Evolutionary conservation across 495 filamentous ascomycete species (phyloP), one percentile per base, ranked within the genome.

Genomic region (Aspergillus leporis): DNA sequence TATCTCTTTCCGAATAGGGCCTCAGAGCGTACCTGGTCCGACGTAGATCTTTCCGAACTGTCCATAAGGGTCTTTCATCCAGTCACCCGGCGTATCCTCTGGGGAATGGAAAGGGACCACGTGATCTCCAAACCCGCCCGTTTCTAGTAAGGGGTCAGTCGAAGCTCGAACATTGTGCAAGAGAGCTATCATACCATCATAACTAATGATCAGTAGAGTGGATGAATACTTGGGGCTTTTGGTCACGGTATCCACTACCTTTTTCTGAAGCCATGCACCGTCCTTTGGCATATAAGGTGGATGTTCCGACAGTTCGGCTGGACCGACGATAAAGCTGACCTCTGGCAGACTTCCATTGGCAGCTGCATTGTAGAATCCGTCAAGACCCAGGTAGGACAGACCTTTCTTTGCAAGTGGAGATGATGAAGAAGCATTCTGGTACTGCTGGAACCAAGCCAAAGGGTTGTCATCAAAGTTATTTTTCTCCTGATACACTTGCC

Each of bases 401-500:
- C 81, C 81, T n/a, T 75, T 72, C 16, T 79, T 60, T 25, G 68
- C 68, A 0, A 83, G 70, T 13, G 68, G 63, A 13, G 75, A 77
- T 7, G 62, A 55, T 8, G 64, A 60, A 1, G 61, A 32, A 0
- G 79, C 80, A 0, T 74, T 70, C 58, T 83, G 81, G 66, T 69
- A 83, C 61, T 83, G 81, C n/a, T 73, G 28, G 59, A 85, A 85
- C 78, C 79, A 80, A 25, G 79, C 76, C 13, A 81, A 61, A 8
- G 81, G 77, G 59, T 83, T 83, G 56, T 83, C 81, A 47, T 83
- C 82, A 45, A 83, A 83, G 65, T 83, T 83, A 65, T 85, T 73
- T 1, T 56, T 72, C 56, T 82, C 77, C 60, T 84, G 82, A 57
- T 74, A 84, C 7, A 82, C 61, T 58, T 82, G 80, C 82, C 82